Percentiles rank a stretch among this genome's conserved stretches.
These are phyloP conservation scores for Pichia sp. DNA, from an alignment of 1,139 yeast species.

Conservation along the genomic window DNA sequence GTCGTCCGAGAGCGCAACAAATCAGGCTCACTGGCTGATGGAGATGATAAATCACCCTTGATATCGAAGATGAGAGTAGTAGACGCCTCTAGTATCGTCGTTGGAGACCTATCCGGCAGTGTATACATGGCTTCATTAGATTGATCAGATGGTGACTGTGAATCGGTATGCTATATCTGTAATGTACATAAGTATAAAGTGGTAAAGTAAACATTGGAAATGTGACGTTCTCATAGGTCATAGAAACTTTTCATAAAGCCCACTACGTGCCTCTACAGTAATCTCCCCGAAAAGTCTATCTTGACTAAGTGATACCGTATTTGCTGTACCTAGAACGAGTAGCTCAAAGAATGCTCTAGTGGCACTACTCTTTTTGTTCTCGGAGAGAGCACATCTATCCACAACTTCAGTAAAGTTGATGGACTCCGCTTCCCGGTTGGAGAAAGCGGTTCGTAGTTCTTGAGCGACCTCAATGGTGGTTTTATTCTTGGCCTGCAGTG, in stretches of 20 bases:
- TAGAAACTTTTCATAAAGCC: conserved; percentile 34
- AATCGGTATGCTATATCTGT: too few species aligned
- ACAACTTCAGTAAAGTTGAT: conserved; percentile 2
- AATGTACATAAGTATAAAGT: too few species aligned
- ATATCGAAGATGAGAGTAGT: too few species aligned
- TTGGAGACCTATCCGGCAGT: too few species aligned
- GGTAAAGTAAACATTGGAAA: too few species aligned
- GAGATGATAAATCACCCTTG: too few species aligned
- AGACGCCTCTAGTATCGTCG: too few species aligned
- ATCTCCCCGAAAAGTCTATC: conserved; percentile 55
- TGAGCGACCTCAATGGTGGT: conserved; percentile 53
- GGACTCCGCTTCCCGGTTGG: background rate
- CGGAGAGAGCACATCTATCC: conserved; percentile 11
- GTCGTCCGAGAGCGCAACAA: too few species aligned
- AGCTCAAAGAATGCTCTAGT: conserved; percentile 76
- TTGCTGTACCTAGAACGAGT: conserved; percentile 74
- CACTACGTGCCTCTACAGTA: conserved; percentile 42
- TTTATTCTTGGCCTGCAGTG: conserved; percentile 26
- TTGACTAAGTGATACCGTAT: conserved; percentile 61
- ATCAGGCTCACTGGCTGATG: too few species aligned
- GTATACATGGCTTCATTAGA: too few species aligned
- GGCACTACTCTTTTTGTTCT: conserved; percentile 31
- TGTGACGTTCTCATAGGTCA: conserved; percentile 6
- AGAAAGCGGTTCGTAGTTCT: conserved; percentile 31
- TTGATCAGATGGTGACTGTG: too few species aligned